Evolutionary conservation across 176 grass and related monocot species (phyloP), one percentile per base, ranked within the genome.

Genomic region (Ananas comosus): DNA sequence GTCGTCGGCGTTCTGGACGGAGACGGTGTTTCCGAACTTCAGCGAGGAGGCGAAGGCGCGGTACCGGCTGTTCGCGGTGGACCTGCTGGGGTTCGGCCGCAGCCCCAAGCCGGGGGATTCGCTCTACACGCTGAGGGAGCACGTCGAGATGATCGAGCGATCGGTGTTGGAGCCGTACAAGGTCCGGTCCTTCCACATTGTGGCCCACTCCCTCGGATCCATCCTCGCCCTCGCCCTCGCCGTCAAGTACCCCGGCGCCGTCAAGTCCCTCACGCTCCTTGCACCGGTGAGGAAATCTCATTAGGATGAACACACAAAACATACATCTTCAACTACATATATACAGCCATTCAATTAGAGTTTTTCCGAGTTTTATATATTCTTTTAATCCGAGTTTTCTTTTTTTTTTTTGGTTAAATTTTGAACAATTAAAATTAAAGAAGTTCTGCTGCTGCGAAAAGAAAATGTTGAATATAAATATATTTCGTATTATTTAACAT

Each of bases 71-170:
- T 70, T 86, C 63, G 83, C 83, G 24, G 79, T 86, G 24, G 83
- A 86, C 42, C 76, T 86, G 61, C 68, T 86, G 48, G 83, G 83
- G 12, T 86, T 86, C 48, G 83, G 83, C 29, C 67, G 61, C 22
- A 86, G 83, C 83, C 83, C 83, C 10, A 86, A 86, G 70, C 83
- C 83, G 19, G 64, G 74, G 13, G 83, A 86, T 21, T 86, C 83
- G 11, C 53, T 86, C n/a, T 86, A 86, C 76, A 86, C 83, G 11
- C 68, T 86, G 57, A 67, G 83, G 68, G 83, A 86, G 73, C 83
- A 86, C 72, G 70, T 86, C 13, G 83, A 78, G 53, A 86, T 86
- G 83, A 86, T 86, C 74, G 83, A 86, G 63, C 64, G 74, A 3
- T 86, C 83, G 0, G 83, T 86, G 61, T 57, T 86, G n/a, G 67